Evolutionary conservation across 2,329 filamentous ascomycete genomes (phyloP), one percentile per base, ranked within the genome.

Genomic region (Cercospora zeina): DNA sequence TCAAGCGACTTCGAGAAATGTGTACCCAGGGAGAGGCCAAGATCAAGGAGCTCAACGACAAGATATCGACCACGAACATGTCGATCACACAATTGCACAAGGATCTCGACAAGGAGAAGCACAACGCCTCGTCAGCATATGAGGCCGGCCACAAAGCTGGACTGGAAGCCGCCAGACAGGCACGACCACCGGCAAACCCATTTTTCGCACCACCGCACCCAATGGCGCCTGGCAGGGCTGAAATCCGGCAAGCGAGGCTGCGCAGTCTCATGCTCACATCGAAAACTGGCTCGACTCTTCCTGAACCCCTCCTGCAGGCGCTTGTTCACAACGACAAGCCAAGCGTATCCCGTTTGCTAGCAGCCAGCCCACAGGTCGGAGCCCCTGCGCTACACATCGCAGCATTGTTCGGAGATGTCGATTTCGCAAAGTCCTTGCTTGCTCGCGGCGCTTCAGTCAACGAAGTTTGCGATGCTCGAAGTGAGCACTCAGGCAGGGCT

Each of bases 401-500:
- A 33, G 58, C 58, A 19, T 19, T 61, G 13, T 61, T 61, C 30
- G 58, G 58, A 0, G 58, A 55, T 27, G 36, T 61, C 9, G 58
- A 45, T 11, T 7, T 49, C 27, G 58, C 39, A 8, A 49, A 55
- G 30, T 16, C 50, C 27, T 19, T 61, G 4, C 24, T 56, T 30
- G 36, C 34, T 24, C 50, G 21, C 7, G 58, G 58, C 7, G 30
- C 39, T n/a, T 10, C 27, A n/a, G 39, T 61, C 13, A 49, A 54
- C 37, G 51, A 33, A 11, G 21, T 21, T n/a, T 61, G 58, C 36
- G 14, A 54, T 37, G 58, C 58, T 14, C 5, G 11, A 7, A 55
- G 50, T 37, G 58, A 61, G 51, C 49, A 49, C 10, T 14, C 14
- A 7, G 37, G 16, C 19, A 30, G 24, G 8, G 11, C 13, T 27